These are phyloP conservation scores for Malassezia furfur DNA, from an alignment of 1,284 basidiomycete species.

Conservation along the genomic window DNA sequence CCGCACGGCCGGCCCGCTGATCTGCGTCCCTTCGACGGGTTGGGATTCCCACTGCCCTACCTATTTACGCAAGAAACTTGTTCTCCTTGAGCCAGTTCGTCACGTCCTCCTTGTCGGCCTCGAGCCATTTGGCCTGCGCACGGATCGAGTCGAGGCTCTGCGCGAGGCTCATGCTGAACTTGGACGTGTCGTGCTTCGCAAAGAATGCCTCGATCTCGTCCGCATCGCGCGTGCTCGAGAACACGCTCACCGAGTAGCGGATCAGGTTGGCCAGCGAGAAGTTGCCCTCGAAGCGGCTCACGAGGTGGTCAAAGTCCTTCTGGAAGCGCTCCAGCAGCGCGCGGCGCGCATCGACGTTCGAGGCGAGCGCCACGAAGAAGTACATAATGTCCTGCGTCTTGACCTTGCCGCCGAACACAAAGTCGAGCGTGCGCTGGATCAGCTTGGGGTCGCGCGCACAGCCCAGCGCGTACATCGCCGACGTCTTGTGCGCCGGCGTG, in stretches of 20 bases:
- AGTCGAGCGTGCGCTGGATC: constrained; percentile 35
- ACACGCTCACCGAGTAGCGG: constrained; percentile 54
- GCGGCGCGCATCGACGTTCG: constrained; percentile 34
- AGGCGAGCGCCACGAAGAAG: constrained; percentile 36
- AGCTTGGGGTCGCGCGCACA: constrained; percentile 27
- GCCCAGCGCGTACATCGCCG: constrained; percentile 45
- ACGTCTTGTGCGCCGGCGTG: constrained; percentile 51
- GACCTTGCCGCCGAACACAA: constrained; percentile 31
- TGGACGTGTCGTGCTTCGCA: constrained; percentile 38
- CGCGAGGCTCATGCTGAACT: constrained; percentile 55
- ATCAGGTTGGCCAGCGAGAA: constrained; percentile 35
- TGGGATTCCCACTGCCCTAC: too few relatives aligned
- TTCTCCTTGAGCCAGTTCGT: constrained; percentile 53
- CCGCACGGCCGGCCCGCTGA: too few relatives aligned
- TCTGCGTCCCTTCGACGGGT: too few relatives aligned
- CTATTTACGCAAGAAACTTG: constrained; percentile 8
- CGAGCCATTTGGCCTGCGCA: constrained; percentile 56
- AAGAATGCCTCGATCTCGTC: constrained; percentile 58
- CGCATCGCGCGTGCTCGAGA: constrained; percentile 63
- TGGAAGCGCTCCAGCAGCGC: constrained; percentile 39
- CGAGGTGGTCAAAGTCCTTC: constrained; percentile 32
- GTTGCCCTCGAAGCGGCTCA: constrained; percentile 55
- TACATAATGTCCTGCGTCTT: constrained; percentile 45
- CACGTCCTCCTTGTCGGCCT: constrained; percentile 57
- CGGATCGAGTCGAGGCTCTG: constrained; percentile 61